A percentile compares a stretch with the other conserved stretches of the same genome.
phyloP scores from a whole-genome alignment of 805 yeast genomes.

The Metschnikowia corniflorae region DNA sequence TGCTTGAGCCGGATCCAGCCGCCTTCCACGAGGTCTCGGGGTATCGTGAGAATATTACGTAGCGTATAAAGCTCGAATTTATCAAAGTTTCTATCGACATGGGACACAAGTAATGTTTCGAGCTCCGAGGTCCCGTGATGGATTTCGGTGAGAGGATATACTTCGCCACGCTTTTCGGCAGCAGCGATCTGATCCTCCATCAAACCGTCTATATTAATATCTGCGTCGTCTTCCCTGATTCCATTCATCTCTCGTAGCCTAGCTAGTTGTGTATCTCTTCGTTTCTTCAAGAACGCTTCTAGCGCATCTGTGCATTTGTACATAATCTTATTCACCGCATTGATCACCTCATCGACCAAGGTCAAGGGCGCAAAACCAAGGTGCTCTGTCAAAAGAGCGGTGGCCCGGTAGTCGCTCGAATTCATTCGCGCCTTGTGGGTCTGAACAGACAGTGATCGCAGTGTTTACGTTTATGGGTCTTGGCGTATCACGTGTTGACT shows the following conservation, averaged over 20 bases:
- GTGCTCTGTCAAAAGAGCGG: slow-evolving; percentile 71
- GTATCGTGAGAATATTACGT: slow-evolving; percentile 71
- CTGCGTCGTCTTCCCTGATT: slow-evolving; percentile 13
- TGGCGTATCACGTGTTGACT: slow-evolving; percentile 4
- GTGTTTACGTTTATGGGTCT: slow-evolving; percentile 6
- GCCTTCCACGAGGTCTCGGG: slow-evolving; percentile 55
- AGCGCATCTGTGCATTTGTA: slow-evolving; percentile 78
- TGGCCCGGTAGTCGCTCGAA: slow-evolving; percentile 27
- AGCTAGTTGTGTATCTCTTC: slow-evolving; percentile 17
- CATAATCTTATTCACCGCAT: slow-evolving; percentile 80
- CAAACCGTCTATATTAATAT: slow-evolving; percentile 1
- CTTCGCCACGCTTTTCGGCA: slow-evolving; percentile 7
- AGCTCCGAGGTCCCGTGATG: slow-evolving; percentile 76
- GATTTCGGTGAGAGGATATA: slow-evolving; percentile 47
- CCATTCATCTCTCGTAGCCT: slow-evolving; percentile 16
- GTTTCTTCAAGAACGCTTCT: slow-evolving; percentile 53
- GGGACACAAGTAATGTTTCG: slow-evolving; percentile 69
- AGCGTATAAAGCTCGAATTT: slow-evolving; percentile 78
- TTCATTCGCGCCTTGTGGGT: slow-evolving; percentile 11
- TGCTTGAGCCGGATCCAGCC: slow-evolving; percentile 71
- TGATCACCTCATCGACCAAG: slow-evolving; percentile 80
- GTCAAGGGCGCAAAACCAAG: slow-evolving; percentile 81
- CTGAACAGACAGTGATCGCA: background rate
- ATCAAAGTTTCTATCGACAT: slow-evolving; percentile 80
- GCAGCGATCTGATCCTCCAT: slow-evolving; percentile 7